Base-by-base conservation (phyloP, 139 green algal species). In the Chlorella ohadii region DNA sequence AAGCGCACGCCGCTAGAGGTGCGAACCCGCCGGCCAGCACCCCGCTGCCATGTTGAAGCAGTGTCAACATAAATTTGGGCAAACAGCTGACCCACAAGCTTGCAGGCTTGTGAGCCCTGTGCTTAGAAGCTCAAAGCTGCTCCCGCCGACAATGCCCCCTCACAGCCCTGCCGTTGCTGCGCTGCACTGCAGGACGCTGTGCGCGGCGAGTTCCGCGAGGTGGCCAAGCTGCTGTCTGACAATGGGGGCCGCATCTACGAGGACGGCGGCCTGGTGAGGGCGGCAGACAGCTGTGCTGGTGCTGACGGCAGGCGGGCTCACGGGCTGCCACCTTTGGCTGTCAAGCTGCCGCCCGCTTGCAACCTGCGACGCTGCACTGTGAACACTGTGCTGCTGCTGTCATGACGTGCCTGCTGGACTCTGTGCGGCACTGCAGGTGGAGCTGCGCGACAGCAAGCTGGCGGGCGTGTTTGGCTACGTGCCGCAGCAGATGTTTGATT, bases 1-100 rank as follows among this genome's bases (percentile, higher is more conserved):
- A 88, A 93, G 13, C 87, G 91, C n/a, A 98, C 95, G 1, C 94
- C 95, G 0, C 87, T 97, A n/a, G 93, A 98, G 92, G 95, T 96
- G 33, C 13, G 61, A 19, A 6, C 27, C 36, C 20, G 9, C 4
- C 15, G 51, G 51, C 44, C 44, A 55, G 44, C 15, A 22, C 51
- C 22, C 15, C 22, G 51, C 11, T 59, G 51, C 15, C 51, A 51
- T 51, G 6, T 6, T 9, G 44, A 9, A 51, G 44, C 9, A 9
- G 7, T 22, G 15, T 59, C 51, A 3, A 13, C 51, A 23, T 2
- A 22, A 4, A 13, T 22, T 19, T 20, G 51, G 19, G 51, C 11
- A 2, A 22, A 4, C 12, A 22, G 15, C 51, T 22, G 51, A 23
- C 51, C 9, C 51, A 22, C 51, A 59, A 22, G 51, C 51, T 20